A percentile compares a stretch with the other conserved stretches of the same genome.
Conservation (phyloP, 441 rosid genomes). For the Gossypium laxum region DNA sequence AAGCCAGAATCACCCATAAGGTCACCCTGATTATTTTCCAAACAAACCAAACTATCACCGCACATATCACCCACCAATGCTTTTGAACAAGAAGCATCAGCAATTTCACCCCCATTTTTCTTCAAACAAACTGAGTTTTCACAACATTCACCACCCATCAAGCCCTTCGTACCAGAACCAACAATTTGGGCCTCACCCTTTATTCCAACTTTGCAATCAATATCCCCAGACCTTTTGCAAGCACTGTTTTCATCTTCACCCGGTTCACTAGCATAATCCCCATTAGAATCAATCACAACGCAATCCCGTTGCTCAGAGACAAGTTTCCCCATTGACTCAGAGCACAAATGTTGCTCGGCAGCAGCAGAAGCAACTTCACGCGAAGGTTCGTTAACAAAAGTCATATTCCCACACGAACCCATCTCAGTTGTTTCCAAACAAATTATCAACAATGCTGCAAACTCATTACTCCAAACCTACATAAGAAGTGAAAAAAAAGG, state of each 20-base stretch:
- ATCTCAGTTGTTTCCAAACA: slow-evolving; percentile 16
- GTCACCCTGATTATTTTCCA: slow-evolving; percentile 6
- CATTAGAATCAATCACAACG: slow-evolving; percentile 23
- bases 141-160: slow-evolving; percentile 9
- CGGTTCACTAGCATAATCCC: slow-evolving; percentile 15
- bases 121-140: neutral
- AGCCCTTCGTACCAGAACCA: slow-evolving; percentile 10
- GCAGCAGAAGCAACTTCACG: slow-evolving; percentile 17
- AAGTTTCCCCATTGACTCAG: slow-evolving; percentile 13
- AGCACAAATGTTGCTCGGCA: slow-evolving; percentile 20
- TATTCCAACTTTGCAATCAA: neutral
- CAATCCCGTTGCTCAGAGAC: slow-evolving; percentile 21
- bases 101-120: neutral
- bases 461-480: slow-evolving; percentile 16
- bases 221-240: slow-evolving; percentile 12
- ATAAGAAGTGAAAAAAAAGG: neutral
- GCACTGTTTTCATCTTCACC: slow-evolving; percentile 22
- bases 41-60: neutral
- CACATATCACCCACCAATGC: neutral
- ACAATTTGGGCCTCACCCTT: slow-evolving; percentile 1
- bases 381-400: slow-evolving; percentile 17
- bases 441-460: slow-evolving; percentile 18
- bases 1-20: slow-evolving; percentile 15
- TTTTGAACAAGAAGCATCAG: slow-evolving; percentile 3
- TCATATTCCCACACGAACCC: slow-evolving; percentile 30